Evolutionary conservation across 225 moss, liverwort and hornwort species (phyloP).

Genomic region (Pseudoscleropodium purum): DNA sequence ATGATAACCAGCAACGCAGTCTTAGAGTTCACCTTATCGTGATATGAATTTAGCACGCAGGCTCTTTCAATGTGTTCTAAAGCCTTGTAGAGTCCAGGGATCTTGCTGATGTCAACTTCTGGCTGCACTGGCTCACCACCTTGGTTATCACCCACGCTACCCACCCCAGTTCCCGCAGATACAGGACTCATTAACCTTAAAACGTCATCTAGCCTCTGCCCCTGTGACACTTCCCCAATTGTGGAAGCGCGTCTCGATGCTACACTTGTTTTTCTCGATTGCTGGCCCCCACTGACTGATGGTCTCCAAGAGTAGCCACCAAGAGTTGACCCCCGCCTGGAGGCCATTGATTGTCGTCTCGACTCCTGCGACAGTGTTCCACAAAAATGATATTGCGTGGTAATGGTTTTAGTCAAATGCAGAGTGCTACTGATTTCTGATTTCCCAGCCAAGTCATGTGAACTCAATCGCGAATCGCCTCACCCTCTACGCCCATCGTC

Average conservation of each 20-base stretch:
- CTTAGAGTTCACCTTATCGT: conserved; percentile 53
- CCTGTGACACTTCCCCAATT: conserved; percentile 39
- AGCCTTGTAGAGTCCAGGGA: conserved; percentile 70
- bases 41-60: conserved; percentile 68
- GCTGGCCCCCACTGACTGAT: conserved; percentile 40
- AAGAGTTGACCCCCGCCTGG: conserved; percentile 50
- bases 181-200: conserved; percentile 46
- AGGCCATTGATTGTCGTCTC: conserved; percentile 57
- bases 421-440: neutral
- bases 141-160: conserved; percentile 34
- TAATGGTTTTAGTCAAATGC: neutral
- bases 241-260: conserved; percentile 57
- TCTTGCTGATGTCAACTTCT: conserved; percentile 66
- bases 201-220: conserved; percentile 52
- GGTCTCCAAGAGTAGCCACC: conserved; percentile 45
- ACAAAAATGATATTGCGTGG: neutral
- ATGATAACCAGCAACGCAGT: neutral
- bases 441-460: neutral
- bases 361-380: conserved; percentile 32
- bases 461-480: neutral
- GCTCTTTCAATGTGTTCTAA: conserved; percentile 85
- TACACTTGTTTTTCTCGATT: conserved; percentile 49
- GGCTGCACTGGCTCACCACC: conserved; percentile 15
- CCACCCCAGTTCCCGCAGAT: conserved; percentile 24
- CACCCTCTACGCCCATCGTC: neutral